phyloP scores from a whole-genome alignment of 805 yeast species.

The Candida odintsovae region DNA sequence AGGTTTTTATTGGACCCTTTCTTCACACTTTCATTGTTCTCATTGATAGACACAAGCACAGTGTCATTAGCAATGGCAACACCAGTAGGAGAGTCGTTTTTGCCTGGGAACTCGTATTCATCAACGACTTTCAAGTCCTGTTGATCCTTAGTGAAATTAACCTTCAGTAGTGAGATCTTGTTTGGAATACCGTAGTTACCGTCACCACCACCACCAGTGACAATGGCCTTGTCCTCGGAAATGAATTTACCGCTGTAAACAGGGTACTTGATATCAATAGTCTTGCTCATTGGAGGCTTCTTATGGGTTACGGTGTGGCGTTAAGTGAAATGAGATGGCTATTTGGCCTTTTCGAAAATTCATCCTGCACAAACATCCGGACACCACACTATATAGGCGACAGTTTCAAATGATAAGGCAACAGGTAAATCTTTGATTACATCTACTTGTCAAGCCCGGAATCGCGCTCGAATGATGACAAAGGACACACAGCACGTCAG shows the following conservation, averaged over 20 bases:
- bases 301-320: neutral
- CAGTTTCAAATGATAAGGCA: neutral
- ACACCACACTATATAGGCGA: neutral
- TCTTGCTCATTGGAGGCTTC: neutral
- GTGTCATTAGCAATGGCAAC: conserved; percentile 42
- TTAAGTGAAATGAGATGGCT: neutral
- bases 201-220: conserved; percentile 95
- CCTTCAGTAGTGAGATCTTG: conserved; percentile 61
- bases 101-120: conserved; percentile 52
- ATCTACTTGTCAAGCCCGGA: neutral
- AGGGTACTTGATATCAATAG: conserved; percentile 43
- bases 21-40: conserved; percentile 50
- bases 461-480: neutral
- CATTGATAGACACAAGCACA: conserved; percentile 74
- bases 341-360: neutral
- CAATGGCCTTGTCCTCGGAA: conserved; percentile 52
- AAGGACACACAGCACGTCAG: conserved; percentile 1
- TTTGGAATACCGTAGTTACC: conserved; percentile 87
- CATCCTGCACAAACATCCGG: neutral
- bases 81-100: conserved; percentile 88
- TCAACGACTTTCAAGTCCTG: conserved; percentile 51
- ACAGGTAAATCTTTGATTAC: neutral
- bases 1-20: conserved; percentile 65
- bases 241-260: conserved; percentile 73
- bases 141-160: conserved; percentile 44